phyloP scores from a whole-genome alignment of 257 asterid genomes.

The Solanum neorickii region DNA sequence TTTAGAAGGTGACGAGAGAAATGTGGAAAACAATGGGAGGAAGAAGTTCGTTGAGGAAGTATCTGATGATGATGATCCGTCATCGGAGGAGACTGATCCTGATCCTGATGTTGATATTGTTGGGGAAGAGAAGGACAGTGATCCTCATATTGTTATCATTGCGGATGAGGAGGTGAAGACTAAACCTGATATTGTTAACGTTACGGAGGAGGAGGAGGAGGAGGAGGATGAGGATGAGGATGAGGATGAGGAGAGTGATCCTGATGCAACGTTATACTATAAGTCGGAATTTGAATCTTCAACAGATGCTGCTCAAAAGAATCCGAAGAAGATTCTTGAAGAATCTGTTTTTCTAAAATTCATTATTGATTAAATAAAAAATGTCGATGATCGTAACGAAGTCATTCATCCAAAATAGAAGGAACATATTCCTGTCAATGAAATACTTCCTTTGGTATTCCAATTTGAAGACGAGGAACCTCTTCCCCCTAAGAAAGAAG shows the following conservation, averaged over 20 bases:
- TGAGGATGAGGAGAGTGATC: neutral
- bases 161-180: neutral
- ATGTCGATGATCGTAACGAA: conserved; percentile 4
- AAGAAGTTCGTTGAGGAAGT: no score
- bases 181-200: neutral
- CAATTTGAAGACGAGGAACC: conserved; percentile 34
- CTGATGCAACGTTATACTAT: neutral
- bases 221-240: no score
- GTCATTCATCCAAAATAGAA: neutral
- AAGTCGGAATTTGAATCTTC: neutral
- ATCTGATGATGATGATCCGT: neutral
- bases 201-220: neutral
- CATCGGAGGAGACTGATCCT: neutral
- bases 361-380: conserved; percentile 19
- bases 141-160: neutral
- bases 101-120: neutral
- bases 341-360: neutral
- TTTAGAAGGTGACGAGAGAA: no score
- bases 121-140: neutral
- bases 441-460: conserved; percentile 37
- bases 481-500: conserved; percentile 23
- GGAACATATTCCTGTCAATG: neutral
- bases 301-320: neutral
- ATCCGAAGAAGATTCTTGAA: neutral
- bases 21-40: no score